Conservation (phyloP, 2,329 filamentous ascomycete species). For the Fusarium tuaranense region DNA sequence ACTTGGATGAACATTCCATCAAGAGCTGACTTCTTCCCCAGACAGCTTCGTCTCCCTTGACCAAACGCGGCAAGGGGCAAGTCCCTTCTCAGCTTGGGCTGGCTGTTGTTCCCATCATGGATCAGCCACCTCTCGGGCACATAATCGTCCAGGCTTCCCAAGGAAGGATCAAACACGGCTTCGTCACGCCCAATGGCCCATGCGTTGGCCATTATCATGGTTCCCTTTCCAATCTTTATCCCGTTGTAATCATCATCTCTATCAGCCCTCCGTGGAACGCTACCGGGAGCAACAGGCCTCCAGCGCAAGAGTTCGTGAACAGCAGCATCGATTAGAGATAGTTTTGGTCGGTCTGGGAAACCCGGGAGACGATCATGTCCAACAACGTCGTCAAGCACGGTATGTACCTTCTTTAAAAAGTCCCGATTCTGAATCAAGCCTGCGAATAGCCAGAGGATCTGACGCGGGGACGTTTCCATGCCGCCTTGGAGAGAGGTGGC, state of each 20-base stretch:
- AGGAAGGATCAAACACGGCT: slow-evolving; percentile 51
- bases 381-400: not conserved
- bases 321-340: slow-evolving; percentile 5
- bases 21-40: slow-evolving; percentile 59
- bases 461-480: not conserved
- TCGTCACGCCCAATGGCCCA: slow-evolving; percentile 52
- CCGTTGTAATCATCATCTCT: slow-evolving; percentile 46
- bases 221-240: slow-evolving; percentile 44
- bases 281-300: slow-evolving; percentile 8
- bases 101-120: not conserved
- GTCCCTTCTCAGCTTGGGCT: not conserved
- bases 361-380: not conserved
- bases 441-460: not conserved
- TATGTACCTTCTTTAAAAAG: not conserved
- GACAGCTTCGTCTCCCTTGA: slow-evolving; percentile 16
- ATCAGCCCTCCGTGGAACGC: slow-evolving; percentile 46
- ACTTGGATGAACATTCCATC: slow-evolving; percentile 42
- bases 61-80: slow-evolving; percentile 9
- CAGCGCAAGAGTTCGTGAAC: slow-evolving; percentile 7
- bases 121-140: not conserved
- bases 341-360: not conserved
- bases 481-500: not conserved
- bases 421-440: not conserved
- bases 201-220: slow-evolving; percentile 55
- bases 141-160: slow-evolving; percentile 30